Base-by-base conservation (phyloP, 1,284 basidiomycete genomes). In the Veloporphyrellus conicus region DNA sequence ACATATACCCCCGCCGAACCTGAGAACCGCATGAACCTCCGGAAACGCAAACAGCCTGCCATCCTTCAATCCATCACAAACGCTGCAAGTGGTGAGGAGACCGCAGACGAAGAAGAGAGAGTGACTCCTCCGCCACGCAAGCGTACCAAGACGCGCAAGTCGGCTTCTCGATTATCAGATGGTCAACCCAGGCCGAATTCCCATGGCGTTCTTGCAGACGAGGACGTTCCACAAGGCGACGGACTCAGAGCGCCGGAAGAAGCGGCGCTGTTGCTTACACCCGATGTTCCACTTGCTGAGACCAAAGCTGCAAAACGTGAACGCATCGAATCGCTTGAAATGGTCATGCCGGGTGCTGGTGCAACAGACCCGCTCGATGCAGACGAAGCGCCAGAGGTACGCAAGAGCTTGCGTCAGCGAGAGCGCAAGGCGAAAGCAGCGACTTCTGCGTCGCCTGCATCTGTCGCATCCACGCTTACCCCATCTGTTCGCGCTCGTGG, bases 21-120 rank as follows among this genome's bases (percentile, higher is more conserved):
- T 1, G 62, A 68, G 57, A 59, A 20, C 35, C 63, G 66, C 1
- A 64, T 64, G 62, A 68, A 45, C 32, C 64, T 64, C 15, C 61
- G 62, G 12, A 64, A 64, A 44, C 62, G 62, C 18, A 64, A 68
- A 37, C 54, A 48, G 3, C 59, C 49, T 8, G 42, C 62, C 29
- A 66, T 61, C n/a, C 49, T 58, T 33, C 20, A 34, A 29, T 28
- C 46, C 8, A 39, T 52, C 6, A n/a, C 46, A 14, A 48, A 54
- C 6, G 55, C 52, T 7, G 45, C 40, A 23, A 59, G 58, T 20
- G 60, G 54, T 3, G 64, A 68, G 27, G 64, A 68, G 12, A 55
- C 61, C 3, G 49, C 42, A 3, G 64, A 68, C 37, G 62, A 64
- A 25, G 64, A 66, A 6, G 66, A 68, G n/a, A 49, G 46, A 32